These are phyloP conservation scores for Isatis tinctoria DNA, from an alignment of 345 rosid species.

Conservation along the genomic window DNA sequence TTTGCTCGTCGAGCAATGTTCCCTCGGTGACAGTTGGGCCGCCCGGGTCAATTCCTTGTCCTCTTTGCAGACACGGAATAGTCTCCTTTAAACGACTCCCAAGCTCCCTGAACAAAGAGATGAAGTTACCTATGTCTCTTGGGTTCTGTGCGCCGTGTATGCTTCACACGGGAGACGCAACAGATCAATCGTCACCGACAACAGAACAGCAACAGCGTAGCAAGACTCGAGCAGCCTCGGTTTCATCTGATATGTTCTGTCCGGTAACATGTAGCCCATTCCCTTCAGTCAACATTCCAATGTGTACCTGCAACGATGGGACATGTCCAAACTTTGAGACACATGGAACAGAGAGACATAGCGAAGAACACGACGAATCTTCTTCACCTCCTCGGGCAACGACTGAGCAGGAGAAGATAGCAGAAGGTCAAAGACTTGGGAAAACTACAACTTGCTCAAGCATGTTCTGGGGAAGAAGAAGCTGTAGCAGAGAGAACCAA, in stretches of 20 bases:
- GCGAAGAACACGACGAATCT: conserved; percentile 38
- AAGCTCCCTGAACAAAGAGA: conserved; percentile 60
- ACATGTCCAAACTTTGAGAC: conserved; percentile 79
- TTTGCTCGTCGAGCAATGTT: conserved; percentile 77
- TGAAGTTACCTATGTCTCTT: conserved; percentile 61
- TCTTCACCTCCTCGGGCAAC: conserved; percentile 34
- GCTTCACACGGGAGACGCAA: conserved; percentile 66
- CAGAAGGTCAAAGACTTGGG: conserved; percentile 72
- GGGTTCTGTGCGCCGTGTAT: conserved; percentile 91
- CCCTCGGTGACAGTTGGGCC: conserved; percentile 61
- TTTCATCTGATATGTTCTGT: conserved; percentile 81
- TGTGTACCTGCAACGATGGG: conserved; percentile 83
- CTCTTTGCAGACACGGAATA: conserved; percentile 90
- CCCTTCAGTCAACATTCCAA: conserved; percentile 80
- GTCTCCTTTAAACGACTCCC: conserved; percentile 65
- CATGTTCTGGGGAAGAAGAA: conserved; percentile 98
- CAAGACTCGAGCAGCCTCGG: conserved; percentile 66
- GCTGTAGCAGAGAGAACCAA: conserved; percentile 97
- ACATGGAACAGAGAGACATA: conserved; percentile 44
- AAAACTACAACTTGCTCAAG: conserved; percentile 83
- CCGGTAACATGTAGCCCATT: conserved; percentile 94
- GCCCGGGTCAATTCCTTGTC: conserved; percentile 92
- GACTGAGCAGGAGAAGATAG: conserved; percentile 62
- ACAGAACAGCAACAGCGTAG: conserved; percentile 44
- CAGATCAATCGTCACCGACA: conserved; percentile 56